A percentile compares a stretch with the other conserved stretches of the same genome.
phyloP scores from a whole-genome alignment of 768 basidiomycete species.

The Galerina marginata region DNA sequence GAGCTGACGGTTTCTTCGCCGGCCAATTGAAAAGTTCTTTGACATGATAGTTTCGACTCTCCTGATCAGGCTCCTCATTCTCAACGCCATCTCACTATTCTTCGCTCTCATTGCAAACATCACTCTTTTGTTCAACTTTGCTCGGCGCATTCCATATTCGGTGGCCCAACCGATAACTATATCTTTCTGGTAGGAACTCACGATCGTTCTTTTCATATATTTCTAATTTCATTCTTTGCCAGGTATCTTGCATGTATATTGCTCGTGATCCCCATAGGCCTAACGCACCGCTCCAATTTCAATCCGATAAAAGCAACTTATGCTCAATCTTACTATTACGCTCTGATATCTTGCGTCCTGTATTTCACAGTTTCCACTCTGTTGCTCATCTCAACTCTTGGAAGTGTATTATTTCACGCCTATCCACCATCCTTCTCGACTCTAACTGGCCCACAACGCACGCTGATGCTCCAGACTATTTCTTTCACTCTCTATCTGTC shows the following conservation, averaged over 20 bases:
- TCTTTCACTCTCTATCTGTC: slow-evolving; percentile 45
- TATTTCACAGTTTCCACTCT: slow-evolving; percentile 36
- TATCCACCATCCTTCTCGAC: slow-evolving; percentile 42
- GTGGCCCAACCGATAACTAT: slow-evolving; percentile 45
- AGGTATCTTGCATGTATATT: slow-evolving; percentile 45
- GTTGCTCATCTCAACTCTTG: slow-evolving; percentile 35
- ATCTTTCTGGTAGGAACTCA: slow-evolving; percentile 36
- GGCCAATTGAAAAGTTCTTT: not conserved
- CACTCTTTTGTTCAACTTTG: slow-evolving; percentile 44
- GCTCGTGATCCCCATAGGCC: slow-evolving; percentile 38
- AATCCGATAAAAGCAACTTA: slow-evolving; percentile 21
- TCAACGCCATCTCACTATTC: slow-evolving; percentile 39
- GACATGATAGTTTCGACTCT: not conserved
- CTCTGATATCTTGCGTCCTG: slow-evolving; percentile 35
- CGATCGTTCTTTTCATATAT: not conserved
- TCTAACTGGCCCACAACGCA: slow-evolving; percentile 45
- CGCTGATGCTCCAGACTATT: slow-evolving; percentile 48
- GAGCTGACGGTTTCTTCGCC: slow-evolving; percentile 4
- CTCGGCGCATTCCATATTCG: slow-evolving; percentile 37
- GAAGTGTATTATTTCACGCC: slow-evolving; percentile 34
- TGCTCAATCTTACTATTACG: slow-evolving; percentile 46
- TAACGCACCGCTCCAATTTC: slow-evolving; percentile 25
- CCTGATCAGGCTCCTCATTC: slow-evolving; percentile 32
- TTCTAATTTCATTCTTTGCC: not conserved
- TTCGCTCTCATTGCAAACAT: slow-evolving; percentile 40